Conservation (phyloP, 1,284 basidiomycete species). For the Phylloboletellus chloephorus region DNA sequence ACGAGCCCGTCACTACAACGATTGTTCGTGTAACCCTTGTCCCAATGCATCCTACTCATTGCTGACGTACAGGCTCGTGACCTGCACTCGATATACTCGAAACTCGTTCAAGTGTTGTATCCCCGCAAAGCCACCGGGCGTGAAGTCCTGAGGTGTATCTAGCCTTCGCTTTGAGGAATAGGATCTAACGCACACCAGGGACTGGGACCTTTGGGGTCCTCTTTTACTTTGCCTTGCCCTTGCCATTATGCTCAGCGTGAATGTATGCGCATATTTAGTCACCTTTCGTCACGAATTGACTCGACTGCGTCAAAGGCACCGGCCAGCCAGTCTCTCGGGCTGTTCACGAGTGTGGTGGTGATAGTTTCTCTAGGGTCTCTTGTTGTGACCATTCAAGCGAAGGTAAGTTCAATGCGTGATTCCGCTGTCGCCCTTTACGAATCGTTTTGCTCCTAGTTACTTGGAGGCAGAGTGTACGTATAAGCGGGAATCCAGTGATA, state of each 20-base stretch:
- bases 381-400: constrained; percentile 88
- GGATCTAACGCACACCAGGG: constrained; percentile 42
- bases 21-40: constrained; percentile 58
- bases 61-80: constrained; percentile 66
- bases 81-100: constrained; percentile 82
- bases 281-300: not conserved
- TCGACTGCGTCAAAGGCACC: constrained; percentile 58
- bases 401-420: constrained; percentile 41
- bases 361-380: constrained; percentile 87
- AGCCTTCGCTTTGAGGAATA: not conserved
- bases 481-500: not conserved
- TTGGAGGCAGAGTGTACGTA: constrained; percentile 89
- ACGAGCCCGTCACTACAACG: constrained; percentile 84
- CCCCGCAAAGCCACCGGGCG: constrained; percentile 72
- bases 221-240: constrained; percentile 80
- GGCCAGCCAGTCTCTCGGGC: constrained; percentile 72
- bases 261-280: constrained; percentile 47
- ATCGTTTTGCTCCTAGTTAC: constrained; percentile 45
- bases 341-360: constrained; percentile 90
- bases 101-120: constrained; percentile 89
- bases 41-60: constrained; percentile 10
- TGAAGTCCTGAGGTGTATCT: constrained; percentile 67
- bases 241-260: constrained; percentile 84
- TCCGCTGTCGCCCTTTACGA: not conserved
- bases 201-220: constrained; percentile 97